phyloP scores from a whole-genome alignment of 768 basidiomycete genomes.

The Chalciporus pseudorubinellus region DNA sequence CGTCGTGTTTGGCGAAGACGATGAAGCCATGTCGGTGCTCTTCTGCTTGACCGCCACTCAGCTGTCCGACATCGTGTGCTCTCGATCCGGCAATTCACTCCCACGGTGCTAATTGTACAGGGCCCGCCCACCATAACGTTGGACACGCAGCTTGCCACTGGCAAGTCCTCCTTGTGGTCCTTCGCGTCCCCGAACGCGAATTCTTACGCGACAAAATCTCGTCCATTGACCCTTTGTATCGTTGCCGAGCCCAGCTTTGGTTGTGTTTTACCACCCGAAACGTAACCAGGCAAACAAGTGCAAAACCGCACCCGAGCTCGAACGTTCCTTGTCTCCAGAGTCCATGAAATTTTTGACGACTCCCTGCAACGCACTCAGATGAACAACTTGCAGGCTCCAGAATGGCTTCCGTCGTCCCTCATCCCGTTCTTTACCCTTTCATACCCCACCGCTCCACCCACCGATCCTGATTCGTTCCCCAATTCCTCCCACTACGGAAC shows the following conservation, averaged over 20 bases:
- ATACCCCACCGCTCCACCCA: conserved; percentile 57
- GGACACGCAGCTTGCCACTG: conserved; percentile 2
- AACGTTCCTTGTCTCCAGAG: conserved; percentile 15
- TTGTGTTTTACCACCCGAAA: conserved; percentile 28
- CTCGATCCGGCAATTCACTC: conserved; percentile 22
- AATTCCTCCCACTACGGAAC: conserved; percentile 66
- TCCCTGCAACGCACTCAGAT: conserved; percentile 32
- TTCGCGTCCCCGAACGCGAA: conserved; percentile 1
- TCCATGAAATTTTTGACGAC: conserved; percentile 38
- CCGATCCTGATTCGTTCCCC: conserved; percentile 67
- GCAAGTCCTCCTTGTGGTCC: conserved; percentile 5
- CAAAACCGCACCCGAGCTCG: conserved; percentile 20
- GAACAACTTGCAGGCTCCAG: conserved; percentile 34
- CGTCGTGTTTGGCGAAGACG: conserved; percentile 77
- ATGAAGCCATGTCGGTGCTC: conserved; percentile 38
- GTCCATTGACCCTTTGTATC: conserved; percentile 5
- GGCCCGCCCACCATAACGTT: too few relatives aligned
- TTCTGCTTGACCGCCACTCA: not conserved
- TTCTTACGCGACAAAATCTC: not conserved
- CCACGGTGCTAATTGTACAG: too few relatives aligned
- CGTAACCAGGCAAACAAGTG: conserved; percentile 33
- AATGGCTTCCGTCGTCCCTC: conserved; percentile 52
- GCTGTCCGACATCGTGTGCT: not conserved
- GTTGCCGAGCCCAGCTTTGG: conserved; percentile 13
- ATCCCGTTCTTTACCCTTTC: conserved; percentile 74